Base-by-base conservation (phyloP, 2,329 filamentous ascomycete species). In the Aspergillus pseudonomiae region DNA sequence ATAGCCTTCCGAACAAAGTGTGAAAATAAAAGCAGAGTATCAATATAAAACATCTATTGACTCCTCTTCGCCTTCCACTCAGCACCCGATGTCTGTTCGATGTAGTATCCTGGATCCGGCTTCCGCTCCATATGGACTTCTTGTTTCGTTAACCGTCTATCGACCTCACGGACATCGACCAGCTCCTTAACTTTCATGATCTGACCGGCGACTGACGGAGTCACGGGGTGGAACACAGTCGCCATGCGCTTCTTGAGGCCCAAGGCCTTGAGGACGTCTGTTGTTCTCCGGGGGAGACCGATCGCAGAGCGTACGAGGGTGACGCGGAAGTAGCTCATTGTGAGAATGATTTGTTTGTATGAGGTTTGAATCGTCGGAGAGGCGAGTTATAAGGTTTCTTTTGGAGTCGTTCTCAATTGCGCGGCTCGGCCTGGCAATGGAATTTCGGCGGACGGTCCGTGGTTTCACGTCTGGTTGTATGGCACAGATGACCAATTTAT, bases 171-270 rank as follows among this genome's bases (percentile, higher is more conserved):
- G 41, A 97, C 93, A 60, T 87, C 84, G 53, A 97, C 92, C 67
- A 97, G 83, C 81, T 97, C 94, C 83, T 97, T 97, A 71, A 97
- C 93, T 79, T 91, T 90, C 84, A 97, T 90, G 74, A 97, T 92
- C 83, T 96, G 93, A 75, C 94, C 94, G 11, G 94, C 94, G 66
- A 92, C 88, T 70, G 93, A 89, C 48, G 89, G 88, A 65, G 86
- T 86, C 65, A 96, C 93, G 43, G 92, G 91, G 79, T 96, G 91
- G 84, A 96, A 97, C 73, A 97, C 94, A 60, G 91, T 94, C 74
- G 89, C 89, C 85, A 90, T 89, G 73, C 94, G 91, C 77, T 91
- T 92, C 73, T 89, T 91, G 67, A 97, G 87, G 62, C 94, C 94
- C 64, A 97, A 90, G 21, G 94, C 91, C 66, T 89, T 86, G 62